phyloP scores from a whole-genome alignment of 208 protist species.

The Trypanosoma grayi region DNA sequence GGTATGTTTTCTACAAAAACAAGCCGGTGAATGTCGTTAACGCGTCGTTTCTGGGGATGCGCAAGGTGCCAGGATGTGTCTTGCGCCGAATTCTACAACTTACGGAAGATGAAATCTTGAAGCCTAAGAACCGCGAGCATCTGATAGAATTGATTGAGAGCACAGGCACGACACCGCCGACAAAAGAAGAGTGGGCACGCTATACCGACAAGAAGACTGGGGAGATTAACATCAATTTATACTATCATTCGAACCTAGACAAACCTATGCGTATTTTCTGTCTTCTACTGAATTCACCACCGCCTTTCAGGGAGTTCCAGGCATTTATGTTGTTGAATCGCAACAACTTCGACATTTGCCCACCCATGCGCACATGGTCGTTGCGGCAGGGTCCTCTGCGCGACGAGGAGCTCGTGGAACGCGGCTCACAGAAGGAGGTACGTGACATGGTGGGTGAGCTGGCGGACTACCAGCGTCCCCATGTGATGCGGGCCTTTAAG shows the following conservation, averaged over 20 bases:
- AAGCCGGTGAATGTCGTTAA: not conserved
- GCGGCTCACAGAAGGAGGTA: slow-evolving; percentile 15
- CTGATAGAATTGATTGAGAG: slow-evolving; percentile 46
- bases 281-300: not conserved
- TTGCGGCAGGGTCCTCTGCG: slow-evolving; percentile 28
- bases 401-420: slow-evolving; percentile 31
- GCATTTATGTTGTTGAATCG: slow-evolving; percentile 25
- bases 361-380: slow-evolving; percentile 23
- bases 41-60: slow-evolving; percentile 19
- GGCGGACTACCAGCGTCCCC: slow-evolving; percentile 11
- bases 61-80: slow-evolving; percentile 18
- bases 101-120: slow-evolving; percentile 37
- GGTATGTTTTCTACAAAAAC: slow-evolving; percentile 65
- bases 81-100: slow-evolving; percentile 17
- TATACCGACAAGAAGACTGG: slow-evolving; percentile 61
- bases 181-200: slow-evolving; percentile 40
- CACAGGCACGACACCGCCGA: slow-evolving; percentile 31
- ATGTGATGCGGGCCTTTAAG: slow-evolving; percentile 22
- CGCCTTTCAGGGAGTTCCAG: not conserved
- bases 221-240: slow-evolving; percentile 59
- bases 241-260: slow-evolving; percentile 15
- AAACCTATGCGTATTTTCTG: slow-evolving; percentile 15
- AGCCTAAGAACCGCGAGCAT: slow-evolving; percentile 35
- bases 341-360: slow-evolving; percentile 32
- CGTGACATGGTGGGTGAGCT: slow-evolving; percentile 21